These are phyloP conservation scores for Backusella morwellensis DNA, from an alignment of 192 early-diverging fungal genomes.

Conservation along the genomic window DNA sequence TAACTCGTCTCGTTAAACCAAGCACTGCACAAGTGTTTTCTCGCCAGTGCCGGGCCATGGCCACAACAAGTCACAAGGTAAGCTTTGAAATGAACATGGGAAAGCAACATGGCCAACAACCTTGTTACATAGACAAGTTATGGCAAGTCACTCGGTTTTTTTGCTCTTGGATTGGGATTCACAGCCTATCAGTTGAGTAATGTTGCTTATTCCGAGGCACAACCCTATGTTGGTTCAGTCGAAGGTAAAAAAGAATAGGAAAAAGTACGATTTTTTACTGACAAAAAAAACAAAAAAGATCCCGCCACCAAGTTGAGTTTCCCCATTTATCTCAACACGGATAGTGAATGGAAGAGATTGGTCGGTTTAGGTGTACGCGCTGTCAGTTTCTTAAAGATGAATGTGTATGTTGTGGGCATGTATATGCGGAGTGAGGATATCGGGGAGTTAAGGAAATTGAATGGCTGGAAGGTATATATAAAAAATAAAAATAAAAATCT, in stretches of 20 bases:
- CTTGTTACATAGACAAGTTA: neutral
- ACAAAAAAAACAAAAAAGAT: slow-evolving; percentile 20
- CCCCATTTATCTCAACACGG: slow-evolving; percentile 38
- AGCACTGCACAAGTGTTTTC: neutral
- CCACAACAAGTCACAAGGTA: neutral
- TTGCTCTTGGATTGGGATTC: neutral
- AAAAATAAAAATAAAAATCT: neutral
- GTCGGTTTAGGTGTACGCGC: slow-evolving; percentile 53
- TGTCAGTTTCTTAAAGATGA: slow-evolving; percentile 52
- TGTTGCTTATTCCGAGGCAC: neutral
- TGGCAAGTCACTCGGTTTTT: neutral
- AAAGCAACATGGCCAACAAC: too few species aligned
- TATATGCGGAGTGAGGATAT: slow-evolving; percentile 50
- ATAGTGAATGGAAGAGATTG: slow-evolving; percentile 41
- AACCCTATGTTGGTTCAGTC: neutral
- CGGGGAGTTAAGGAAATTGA: slow-evolving; percentile 29
- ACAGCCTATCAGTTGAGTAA: neutral
- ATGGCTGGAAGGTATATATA: slow-evolving; percentile 31
- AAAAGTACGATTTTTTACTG: too few species aligned
- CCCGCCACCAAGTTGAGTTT: slow-evolving; percentile 38
- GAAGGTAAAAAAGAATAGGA: neutral
- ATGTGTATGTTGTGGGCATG: slow-evolving; percentile 53
- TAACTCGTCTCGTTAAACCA: neutral
- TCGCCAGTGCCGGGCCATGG: neutral
- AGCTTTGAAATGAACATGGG: neutral